A percentile compares a stretch with the other conserved stretches of the same genome.
Evolutionary conservation across 1,139 yeast genomes (phyloP).

Genomic region (Yamadazyma spencermartinsiae): DNA sequence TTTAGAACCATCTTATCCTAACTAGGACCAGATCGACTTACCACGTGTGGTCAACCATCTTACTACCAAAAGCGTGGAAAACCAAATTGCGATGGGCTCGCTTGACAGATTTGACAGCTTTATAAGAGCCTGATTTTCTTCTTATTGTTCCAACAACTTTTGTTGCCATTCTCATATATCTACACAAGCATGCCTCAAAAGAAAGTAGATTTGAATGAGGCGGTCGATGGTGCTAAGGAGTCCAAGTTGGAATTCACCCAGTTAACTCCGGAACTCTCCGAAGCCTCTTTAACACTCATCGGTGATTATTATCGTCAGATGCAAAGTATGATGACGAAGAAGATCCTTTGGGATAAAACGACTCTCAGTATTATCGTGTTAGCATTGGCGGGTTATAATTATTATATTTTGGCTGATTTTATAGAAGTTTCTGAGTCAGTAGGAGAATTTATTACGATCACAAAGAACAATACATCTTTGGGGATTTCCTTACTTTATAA

Average conservation of each 20-base stretch:
- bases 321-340: constrained; percentile 51
- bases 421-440: constrained; percentile 35
- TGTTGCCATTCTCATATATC: too few species aligned
- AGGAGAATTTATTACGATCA: constrained; percentile 32
- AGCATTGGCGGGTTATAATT: constrained; percentile 20
- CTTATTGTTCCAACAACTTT: too few species aligned
- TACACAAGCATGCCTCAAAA: constrained; percentile 39
- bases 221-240: constrained; percentile 50
- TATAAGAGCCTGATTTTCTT: too few species aligned
- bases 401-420: constrained; percentile 36
- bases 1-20: neutral
- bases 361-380: constrained; percentile 27
- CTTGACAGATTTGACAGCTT: neutral
- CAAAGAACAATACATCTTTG: constrained; percentile 25
- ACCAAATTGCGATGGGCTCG: neutral
- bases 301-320: constrained; percentile 63
- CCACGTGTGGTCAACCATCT: neutral
- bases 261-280: constrained; percentile 56
- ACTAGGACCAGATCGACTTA: neutral
- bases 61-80: neutral
- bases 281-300: constrained; percentile 61
- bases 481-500: constrained; percentile 24
- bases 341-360: constrained; percentile 50
- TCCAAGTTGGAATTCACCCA: constrained; percentile 47
- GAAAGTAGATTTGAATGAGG: constrained; percentile 51